phyloP scores from a whole-genome alignment of 352 stramenopile genomes.

The Globisporangium splendens region DNA sequence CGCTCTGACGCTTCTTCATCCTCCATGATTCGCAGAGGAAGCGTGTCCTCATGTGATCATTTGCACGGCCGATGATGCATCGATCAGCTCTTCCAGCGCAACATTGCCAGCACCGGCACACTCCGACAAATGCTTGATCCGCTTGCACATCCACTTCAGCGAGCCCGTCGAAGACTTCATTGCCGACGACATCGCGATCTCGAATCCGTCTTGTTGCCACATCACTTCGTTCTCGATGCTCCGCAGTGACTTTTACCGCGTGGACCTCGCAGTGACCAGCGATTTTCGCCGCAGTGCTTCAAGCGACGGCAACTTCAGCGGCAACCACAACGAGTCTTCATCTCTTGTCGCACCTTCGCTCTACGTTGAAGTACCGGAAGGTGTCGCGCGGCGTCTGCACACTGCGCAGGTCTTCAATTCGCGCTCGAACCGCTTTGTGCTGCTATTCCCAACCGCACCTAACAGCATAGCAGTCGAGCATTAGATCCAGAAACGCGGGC shows the following conservation, averaged over 20 bases:
- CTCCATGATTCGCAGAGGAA: conserved; percentile 4
- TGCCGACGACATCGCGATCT: conserved; percentile 38
- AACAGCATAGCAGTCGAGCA: too few species aligned
- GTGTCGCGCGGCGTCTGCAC: conserved; percentile 10
- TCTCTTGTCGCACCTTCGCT: background rate
- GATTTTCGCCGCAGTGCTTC: background rate
- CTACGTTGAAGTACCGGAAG: conserved; percentile 11
- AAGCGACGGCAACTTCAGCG: background rate
- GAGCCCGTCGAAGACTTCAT: conserved; percentile 62
- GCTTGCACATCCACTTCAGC: conserved; percentile 70
- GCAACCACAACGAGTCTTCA: background rate
- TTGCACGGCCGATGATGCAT: conserved; percentile 6
- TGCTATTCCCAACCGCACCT: background rate
- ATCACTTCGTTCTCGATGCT: conserved; percentile 39
- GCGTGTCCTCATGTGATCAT: conserved; percentile 18
- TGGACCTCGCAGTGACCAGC: conserved; percentile 11
- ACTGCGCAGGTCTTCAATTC: conserved; percentile 1
- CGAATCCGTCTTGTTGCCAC: conserved; percentile 15
- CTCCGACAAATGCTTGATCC: conserved; percentile 1
- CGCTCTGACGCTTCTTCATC: too few species aligned
- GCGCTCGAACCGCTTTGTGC: conserved; percentile 13
- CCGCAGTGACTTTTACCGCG: conserved; percentile 37
- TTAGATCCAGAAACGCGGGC: too few species aligned
- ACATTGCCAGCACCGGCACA: conserved; percentile 1
- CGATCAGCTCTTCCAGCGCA: conserved; percentile 5